phyloP scores from a whole-genome alignment of 1,284 basidiomycete genomes.

The Trametes versicolor region DNA sequence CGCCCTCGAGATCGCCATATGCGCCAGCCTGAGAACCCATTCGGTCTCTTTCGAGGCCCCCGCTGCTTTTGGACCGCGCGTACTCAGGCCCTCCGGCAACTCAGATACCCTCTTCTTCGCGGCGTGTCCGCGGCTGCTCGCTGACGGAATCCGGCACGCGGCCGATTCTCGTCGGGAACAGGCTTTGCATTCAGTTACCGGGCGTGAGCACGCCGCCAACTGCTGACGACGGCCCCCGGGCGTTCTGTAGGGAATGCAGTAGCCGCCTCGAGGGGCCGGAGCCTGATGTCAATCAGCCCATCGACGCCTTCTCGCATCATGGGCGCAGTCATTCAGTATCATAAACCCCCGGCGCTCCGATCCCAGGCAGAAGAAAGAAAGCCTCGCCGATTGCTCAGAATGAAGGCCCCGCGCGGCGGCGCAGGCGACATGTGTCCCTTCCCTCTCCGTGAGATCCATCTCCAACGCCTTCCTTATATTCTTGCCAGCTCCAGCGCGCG shows the following conservation, averaged over 20 bases:
- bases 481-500: constrained; percentile 11
- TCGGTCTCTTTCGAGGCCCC: constrained; percentile 27
- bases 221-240: constrained; percentile 23
- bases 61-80: constrained; percentile 7
- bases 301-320: constrained; percentile 36
- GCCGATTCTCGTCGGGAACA: constrained; percentile 28
- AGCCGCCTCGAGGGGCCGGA: constrained; percentile 32
- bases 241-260: constrained; percentile 27
- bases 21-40: constrained; percentile 23
- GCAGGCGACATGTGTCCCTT: constrained; percentile 23
- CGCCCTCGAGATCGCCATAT: constrained; percentile 20
- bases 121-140: constrained; percentile 12
- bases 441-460: constrained; percentile 28
- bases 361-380: constrained; percentile 25
- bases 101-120: constrained; percentile 28
- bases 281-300: constrained; percentile 36
- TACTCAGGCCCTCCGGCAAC: constrained; percentile 34
- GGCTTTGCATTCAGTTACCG: constrained; percentile 28
- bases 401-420: constrained; percentile 13
- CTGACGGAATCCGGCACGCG: constrained; percentile 26
- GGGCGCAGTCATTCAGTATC: constrained; percentile 35
- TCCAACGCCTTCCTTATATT: constrained; percentile 20
- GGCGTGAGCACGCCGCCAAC: constrained; percentile 20
- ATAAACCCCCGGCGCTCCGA: constrained; percentile 35
- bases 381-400: constrained; percentile 29